phyloP scores from a whole-genome alignment of 306 rosid genomes.

The Lathyrus sativus region DNA sequence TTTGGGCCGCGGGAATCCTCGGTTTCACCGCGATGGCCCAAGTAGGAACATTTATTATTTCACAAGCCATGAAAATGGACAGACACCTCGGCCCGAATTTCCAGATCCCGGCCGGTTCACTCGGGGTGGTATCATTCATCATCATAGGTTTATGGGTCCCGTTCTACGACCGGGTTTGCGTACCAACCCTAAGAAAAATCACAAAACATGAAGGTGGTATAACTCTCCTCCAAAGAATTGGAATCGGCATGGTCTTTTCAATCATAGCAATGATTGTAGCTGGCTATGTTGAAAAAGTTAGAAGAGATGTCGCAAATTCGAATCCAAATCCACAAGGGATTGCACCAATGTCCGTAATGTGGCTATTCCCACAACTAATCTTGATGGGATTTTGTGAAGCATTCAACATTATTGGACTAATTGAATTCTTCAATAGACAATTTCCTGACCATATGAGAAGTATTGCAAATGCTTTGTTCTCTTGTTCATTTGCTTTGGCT shows the following conservation, averaged over 20 bases:
- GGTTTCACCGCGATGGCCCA: conserved; percentile 49
- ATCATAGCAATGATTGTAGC: conserved; percentile 43
- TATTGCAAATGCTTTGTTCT: conserved; percentile 61
- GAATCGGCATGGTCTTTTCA: conserved; percentile 47
- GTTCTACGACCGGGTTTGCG: conserved; percentile 44
- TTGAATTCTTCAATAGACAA: conserved; percentile 67
- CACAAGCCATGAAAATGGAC: conserved; percentile 64
- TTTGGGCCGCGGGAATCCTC: conserved; percentile 55
- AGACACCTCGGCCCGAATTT: conserved; percentile 45
- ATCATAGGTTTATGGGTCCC: conserved; percentile 45
- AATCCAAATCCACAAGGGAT: conserved; percentile 40
- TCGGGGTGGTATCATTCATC: conserved; percentile 41
- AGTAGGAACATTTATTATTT: conserved; percentile 52
- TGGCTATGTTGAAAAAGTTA: conserved; percentile 35
- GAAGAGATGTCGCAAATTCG: conserved; percentile 37
- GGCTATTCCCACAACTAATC: conserved; percentile 62
- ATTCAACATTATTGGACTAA: conserved; percentile 56
- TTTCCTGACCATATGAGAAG: conserved; percentile 76
- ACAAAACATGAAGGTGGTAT: conserved; percentile 45
- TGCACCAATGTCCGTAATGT: conserved; percentile 53
- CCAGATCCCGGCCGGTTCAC: conserved; percentile 49
- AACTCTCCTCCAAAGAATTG: conserved; percentile 48
- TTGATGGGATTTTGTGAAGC: conserved; percentile 70
- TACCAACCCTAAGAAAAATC: conserved; percentile 37
- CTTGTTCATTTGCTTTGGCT: conserved; percentile 56